Conservation (phyloP, 2,329 filamentous ascomycete genomes). For the Phoma sp. region DNA sequence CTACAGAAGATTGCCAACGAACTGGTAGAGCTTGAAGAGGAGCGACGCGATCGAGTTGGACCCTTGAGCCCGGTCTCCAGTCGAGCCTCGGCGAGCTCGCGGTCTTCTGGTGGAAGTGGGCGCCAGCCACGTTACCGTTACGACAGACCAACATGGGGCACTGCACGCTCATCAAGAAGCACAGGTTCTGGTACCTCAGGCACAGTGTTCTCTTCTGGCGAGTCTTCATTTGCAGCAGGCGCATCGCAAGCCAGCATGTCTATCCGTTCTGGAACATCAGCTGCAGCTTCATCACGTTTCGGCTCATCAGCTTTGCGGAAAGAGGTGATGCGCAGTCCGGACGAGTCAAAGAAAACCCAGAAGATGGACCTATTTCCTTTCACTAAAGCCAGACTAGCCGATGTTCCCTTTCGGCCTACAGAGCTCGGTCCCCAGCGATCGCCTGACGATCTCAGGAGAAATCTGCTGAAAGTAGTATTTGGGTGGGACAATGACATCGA, state of each 20-base stretch:
- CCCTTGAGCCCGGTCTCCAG: conserved; percentile 71
- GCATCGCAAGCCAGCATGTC: conserved; percentile 63
- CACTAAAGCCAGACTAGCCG: conserved; percentile 77
- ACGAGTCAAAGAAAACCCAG: conserved; percentile 63
- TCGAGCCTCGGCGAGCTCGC: conserved; percentile 66
- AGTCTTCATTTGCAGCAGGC: conserved; percentile 54
- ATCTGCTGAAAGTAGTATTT: conserved; percentile 94
- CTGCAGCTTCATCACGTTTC: conserved; percentile 54
- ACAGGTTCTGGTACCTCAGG: conserved; percentile 56
- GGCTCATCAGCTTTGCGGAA: conserved; percentile 75
- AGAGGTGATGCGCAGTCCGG: conserved; percentile 79
- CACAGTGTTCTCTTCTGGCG: conserved; percentile 72
- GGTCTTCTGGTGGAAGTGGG: conserved; percentile 56
- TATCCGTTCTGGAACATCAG: conserved; percentile 56
- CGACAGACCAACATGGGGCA: conserved; percentile 47
- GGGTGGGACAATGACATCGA: conserved; percentile 90
- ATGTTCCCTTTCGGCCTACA: conserved; percentile 79
- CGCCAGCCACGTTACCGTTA: conserved; percentile 54
- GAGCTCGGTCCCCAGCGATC: conserved; percentile 56
- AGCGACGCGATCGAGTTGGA: conserved; percentile 67
- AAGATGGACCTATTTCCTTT: conserved; percentile 85
- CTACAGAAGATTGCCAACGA: conserved; percentile 77
- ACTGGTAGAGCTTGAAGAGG: conserved; percentile 67
- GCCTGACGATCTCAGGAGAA: conserved; percentile 77
- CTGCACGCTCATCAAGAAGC: conserved; percentile 38